Evolutionary conservation across 805 yeast genomes (phyloP).

Genomic region (Brettanomyces naardenensis): DNA sequence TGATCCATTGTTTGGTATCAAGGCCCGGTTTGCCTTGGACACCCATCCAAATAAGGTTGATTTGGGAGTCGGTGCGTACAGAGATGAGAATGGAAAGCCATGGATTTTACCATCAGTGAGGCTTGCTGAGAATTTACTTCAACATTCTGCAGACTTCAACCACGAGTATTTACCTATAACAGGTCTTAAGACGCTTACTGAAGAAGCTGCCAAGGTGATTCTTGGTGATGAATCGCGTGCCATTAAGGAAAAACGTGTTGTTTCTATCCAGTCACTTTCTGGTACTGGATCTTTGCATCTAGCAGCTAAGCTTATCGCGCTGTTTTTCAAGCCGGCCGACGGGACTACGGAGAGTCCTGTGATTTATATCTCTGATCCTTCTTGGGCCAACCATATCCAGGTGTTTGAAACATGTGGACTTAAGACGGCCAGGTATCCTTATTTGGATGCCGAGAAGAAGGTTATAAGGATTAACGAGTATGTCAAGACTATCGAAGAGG

Average conservation of each 20-base stretch:
- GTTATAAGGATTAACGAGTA: conserved; percentile 66
- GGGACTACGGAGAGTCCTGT: conserved; percentile 24
- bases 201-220: conserved; percentile 66
- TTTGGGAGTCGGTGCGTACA: conserved; percentile 88
- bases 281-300: conserved; percentile 91
- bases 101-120: conserved; percentile 78
- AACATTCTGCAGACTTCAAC: conserved; percentile 52
- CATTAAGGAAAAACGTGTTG: conserved; percentile 37
- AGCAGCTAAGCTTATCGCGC: conserved; percentile 63
- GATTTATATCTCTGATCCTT: conserved; percentile 76
- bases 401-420: conserved; percentile 70
- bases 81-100: conserved; percentile 85
- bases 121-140: conserved; percentile 61
- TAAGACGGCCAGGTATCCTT: conserved; percentile 64
- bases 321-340: conserved; percentile 34
- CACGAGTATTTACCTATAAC: conserved; percentile 86
- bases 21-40: conserved; percentile 57
- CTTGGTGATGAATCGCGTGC: conserved; percentile 55
- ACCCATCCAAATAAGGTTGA: conserved; percentile 64
- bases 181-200: conserved; percentile 62
- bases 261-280: conserved; percentile 69
- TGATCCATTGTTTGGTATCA: conserved; percentile 81
- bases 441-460: conserved; percentile 73
- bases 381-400: conserved; percentile 96
- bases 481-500: conserved; percentile 49